Evolutionary conservation across 202 grass and related monocot species (phyloP).

Genomic region (Cymbopogon flexuosus): DNA sequence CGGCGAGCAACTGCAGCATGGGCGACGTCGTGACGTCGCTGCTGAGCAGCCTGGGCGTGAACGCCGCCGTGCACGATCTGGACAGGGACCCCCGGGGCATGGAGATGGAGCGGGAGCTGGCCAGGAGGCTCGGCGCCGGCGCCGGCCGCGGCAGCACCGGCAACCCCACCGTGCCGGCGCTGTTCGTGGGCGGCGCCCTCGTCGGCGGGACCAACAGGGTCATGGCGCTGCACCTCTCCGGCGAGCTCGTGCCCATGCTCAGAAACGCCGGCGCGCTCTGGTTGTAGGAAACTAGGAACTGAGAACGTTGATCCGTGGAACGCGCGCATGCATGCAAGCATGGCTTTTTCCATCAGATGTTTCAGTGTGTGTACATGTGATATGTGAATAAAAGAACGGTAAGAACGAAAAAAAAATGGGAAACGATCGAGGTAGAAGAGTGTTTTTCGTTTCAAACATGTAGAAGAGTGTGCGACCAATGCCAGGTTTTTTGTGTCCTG

Average conservation of each 20-base stretch:
- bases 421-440: too few relatives aligned
- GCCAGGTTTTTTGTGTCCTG: too few relatives aligned
- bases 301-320: neutral
- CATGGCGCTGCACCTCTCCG: constrained; percentile 54
- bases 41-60: constrained; percentile 44
- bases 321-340: neutral
- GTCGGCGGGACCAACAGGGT: constrained; percentile 47
- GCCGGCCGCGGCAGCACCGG: neutral
- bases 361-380: too few relatives aligned
- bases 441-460: too few relatives aligned
- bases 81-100: constrained; percentile 40
- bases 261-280: constrained; percentile 55
- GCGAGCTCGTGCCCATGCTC: constrained; percentile 60
- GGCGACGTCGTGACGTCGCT: constrained; percentile 50
- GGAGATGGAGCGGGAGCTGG: constrained; percentile 60
- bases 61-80: constrained; percentile 44
- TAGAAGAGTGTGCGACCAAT: too few relatives aligned
- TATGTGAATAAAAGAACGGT: too few relatives aligned
- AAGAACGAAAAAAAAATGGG: too few relatives aligned
- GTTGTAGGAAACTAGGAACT: constrained; percentile 31
- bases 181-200: constrained; percentile 58
- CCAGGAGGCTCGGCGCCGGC: constrained; percentile 21
- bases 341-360: too few relatives aligned
- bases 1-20: constrained; percentile 64
- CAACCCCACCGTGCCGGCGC: constrained; percentile 33